Evolutionary conservation across 208 protist genomes (phyloP).

Genomic region (Zelonia costaricensis): DNA sequence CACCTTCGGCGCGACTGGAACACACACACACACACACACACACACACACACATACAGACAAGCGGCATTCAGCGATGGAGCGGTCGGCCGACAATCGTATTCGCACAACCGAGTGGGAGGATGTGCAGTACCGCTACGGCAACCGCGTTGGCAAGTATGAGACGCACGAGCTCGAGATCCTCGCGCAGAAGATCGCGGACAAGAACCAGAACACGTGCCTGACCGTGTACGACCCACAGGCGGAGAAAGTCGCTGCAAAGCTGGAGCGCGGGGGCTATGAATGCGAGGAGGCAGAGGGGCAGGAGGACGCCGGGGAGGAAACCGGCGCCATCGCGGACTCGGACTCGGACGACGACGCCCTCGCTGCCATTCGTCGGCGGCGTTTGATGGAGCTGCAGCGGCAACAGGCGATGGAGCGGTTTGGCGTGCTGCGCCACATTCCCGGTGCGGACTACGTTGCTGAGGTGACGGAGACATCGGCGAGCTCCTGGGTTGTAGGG

Average conservation of each 20-base stretch:
- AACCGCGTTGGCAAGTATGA: conserved; percentile 88
- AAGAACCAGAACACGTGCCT: conserved; percentile 66
- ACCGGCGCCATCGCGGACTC: conserved; percentile 26
- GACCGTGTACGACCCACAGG: conserved; percentile 69
- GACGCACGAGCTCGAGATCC: conserved; percentile 76
- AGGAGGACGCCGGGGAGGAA: conserved; percentile 3
- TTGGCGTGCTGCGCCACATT: conserved; percentile 75
- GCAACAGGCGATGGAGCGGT: conserved; percentile 45
- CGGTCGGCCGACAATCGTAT: conserved; percentile 79
- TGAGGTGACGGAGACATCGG: conserved; percentile 85
- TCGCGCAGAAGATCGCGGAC: conserved; percentile 83
- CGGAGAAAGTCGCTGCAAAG: conserved; percentile 67
- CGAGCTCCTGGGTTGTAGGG: conserved; percentile 64
- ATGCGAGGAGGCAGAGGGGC: conserved; percentile 14
- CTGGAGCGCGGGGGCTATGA: conserved; percentile 67
- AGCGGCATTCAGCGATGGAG: conserved; percentile 43
- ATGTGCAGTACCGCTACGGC: conserved; percentile 90
- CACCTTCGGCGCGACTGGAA: too few species aligned
- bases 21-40: too few species aligned
- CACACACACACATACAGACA: not conserved
- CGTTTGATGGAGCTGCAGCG: conserved; percentile 68
- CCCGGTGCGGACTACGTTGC: conserved; percentile 68
- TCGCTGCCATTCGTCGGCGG: conserved; percentile 53
- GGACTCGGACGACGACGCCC: conserved; percentile 79
- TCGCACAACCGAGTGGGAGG: conserved; percentile 91